phyloP scores from a whole-genome alignment of 2,329 filamentous ascomycete species.

The Diaporthe nobilis region DNA sequence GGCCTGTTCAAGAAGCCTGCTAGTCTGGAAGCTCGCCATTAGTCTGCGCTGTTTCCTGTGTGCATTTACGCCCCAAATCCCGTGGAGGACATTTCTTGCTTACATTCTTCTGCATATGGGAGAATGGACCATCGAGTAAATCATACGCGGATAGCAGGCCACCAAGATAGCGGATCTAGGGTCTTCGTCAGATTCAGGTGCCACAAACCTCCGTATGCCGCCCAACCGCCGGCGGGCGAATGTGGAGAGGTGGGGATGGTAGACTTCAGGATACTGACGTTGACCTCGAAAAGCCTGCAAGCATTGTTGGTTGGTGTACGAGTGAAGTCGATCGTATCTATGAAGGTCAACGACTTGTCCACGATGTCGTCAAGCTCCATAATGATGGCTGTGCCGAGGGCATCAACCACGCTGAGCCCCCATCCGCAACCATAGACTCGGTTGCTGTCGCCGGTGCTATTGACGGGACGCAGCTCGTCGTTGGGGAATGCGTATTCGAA shows the following conservation, averaged over 20 bases:
- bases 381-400: conserved; percentile 12
- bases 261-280: not conserved
- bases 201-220: not conserved
- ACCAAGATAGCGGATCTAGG: conserved; percentile 20
- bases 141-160: conserved; percentile 18
- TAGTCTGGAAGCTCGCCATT: not conserved
- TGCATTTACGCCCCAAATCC: not conserved
- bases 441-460: conserved; percentile 21
- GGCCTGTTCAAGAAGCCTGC: conserved; percentile 27
- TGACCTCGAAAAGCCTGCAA: conserved; percentile 34
- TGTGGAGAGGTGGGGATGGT: not conserved
- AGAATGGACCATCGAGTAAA: conserved; percentile 15
- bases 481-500: conserved; percentile 27
- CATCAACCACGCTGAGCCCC: conserved; percentile 27
- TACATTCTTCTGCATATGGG: conserved; percentile 9
- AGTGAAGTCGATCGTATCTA: conserved; percentile 28
- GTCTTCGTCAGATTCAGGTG: not conserved
- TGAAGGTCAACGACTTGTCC: conserved; percentile 1
- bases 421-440: conserved; percentile 19
- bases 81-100: not conserved
- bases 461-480: conserved; percentile 24
- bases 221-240: no score
- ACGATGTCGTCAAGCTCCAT: conserved; percentile 24
- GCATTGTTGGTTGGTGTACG: conserved; percentile 15
- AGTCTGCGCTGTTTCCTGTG: no score